Base-by-base conservation (phyloP, 306 rosid genomes). In the Oxytropis ochrocephala region DNA sequence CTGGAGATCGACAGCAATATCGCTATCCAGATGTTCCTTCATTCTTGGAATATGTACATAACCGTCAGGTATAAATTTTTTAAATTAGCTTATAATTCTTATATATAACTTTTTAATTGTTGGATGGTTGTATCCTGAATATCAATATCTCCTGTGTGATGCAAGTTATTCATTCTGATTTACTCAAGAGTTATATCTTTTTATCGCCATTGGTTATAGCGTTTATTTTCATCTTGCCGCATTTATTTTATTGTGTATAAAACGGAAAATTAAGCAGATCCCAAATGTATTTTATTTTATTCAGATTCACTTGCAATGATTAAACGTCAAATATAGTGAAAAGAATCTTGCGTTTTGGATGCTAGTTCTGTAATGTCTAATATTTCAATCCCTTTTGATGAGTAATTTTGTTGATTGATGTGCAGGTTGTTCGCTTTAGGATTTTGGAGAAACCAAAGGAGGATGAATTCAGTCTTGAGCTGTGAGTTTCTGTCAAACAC, bases 361-460 rank as follows among this genome's bases (percentile, higher is more conserved):
- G 48, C 38, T 72, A n/a, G 48, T 58, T 41, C 11, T 17, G 5
- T 35, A 7, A 13, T 4, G 38, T 21, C 4, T 55, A 21, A 49
- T 63, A 18, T 58, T 42, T 63, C 17, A 11, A 14, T 36, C 30
- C 54, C 44, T 50, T 43, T 64, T 75, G 29, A 14, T 64, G 18
- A 51, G 11, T 66, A 41, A 39, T 4, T 47, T 52, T 48, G 18
- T 24, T 24, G 53, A 68, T 47, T 73, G 73, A 75, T 82, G 29
- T 82, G 49, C 79, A 93, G 98, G 82, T 90, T 73, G 98, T 93
- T 70, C 98, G 76, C 78, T 93, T 90, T 69, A 90, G 98, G 48
- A 81, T 74, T 62, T 79, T 93, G 81, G 96, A 90, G 83, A 90
- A 80, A 74, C 97, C 98, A 8, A 93, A 93, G 60, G 98, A 93